Percentiles rank a stretch among this genome's conserved stretches.
These are phyloP conservation scores for Phytophthora parvispora DNA, from an alignment of 352 stramenopile genomes.

Conservation along the genomic window DNA sequence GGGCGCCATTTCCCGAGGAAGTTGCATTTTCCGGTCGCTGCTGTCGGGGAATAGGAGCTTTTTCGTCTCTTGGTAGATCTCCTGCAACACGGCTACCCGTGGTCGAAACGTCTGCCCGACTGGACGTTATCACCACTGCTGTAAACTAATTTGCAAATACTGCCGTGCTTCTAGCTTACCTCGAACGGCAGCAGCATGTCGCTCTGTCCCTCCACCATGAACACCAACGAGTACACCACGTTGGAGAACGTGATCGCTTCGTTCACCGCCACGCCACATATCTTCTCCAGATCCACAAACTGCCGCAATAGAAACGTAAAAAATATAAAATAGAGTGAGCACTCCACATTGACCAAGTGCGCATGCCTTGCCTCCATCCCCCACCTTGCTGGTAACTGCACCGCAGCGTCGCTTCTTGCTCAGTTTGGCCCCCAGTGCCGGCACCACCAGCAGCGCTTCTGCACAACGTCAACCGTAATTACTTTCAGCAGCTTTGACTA, in stretches of 20 bases:
- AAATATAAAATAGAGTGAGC: background rate
- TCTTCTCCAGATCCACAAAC: constrained; percentile 46
- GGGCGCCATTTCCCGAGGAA: constrained; percentile 38
- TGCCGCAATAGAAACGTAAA: constrained; percentile 6
- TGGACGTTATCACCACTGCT: background rate
- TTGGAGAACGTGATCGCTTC: constrained; percentile 84
- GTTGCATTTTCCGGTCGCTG: constrained; percentile 47
- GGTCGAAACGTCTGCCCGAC: constrained; percentile 69
- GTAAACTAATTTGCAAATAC: background rate
- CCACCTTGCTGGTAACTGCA: constrained; percentile 29
- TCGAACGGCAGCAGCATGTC: constrained; percentile 85
- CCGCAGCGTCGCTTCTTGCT: constrained; percentile 66
- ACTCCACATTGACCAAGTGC: background rate
- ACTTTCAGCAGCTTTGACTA: background rate
- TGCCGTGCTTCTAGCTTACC: constrained; percentile 36
- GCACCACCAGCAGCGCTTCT: constrained; percentile 86
- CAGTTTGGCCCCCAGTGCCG: constrained; percentile 79
- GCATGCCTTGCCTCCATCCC: background rate
- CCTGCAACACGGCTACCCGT: constrained; percentile 70
- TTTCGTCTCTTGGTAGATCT: constrained; percentile 75
- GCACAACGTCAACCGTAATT: background rate
- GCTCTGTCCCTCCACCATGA: constrained; percentile 75
- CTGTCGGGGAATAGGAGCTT: constrained; percentile 64
- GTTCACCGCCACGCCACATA: constrained; percentile 84
- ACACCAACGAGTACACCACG: constrained; percentile 86